A percentile compares a stretch with the other conserved stretches of the same genome.
phyloP scores from a whole-genome alignment of 2,329 filamentous ascomycete species.

The Ambrosiella beaveri region DNA sequence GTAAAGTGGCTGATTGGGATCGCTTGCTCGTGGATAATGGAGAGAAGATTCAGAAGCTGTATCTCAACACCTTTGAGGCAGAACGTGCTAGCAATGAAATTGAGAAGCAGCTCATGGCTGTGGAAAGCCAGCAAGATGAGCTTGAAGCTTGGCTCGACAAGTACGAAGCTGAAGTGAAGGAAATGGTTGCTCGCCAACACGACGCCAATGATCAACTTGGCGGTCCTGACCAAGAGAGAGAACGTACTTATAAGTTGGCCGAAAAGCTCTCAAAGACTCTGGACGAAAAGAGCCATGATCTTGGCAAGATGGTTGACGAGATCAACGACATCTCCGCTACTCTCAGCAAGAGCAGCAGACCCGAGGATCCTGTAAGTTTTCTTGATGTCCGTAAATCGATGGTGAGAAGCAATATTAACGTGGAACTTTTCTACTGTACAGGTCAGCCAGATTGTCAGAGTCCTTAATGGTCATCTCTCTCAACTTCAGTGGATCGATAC shows the following conservation, averaged over 20 bases:
- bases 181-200: slow-evolving; percentile 65
- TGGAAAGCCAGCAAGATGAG: slow-evolving; percentile 88
- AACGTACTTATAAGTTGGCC: slow-evolving; percentile 88
- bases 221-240: slow-evolving; percentile 86
- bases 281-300: slow-evolving; percentile 83
- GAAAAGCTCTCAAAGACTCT: slow-evolving; percentile 83
- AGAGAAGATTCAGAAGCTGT: slow-evolving; percentile 86
- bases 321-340: slow-evolving; percentile 87
- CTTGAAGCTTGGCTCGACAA: slow-evolving; percentile 73
- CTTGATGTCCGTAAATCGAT: neutral
- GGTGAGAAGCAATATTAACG: too few species aligned
- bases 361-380: slow-evolving; percentile 64
- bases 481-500: slow-evolving; percentile 89
- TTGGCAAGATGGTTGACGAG: slow-evolving; percentile 94
- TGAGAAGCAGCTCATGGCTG: slow-evolving; percentile 72
- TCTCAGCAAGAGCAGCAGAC: slow-evolving; percentile 74
- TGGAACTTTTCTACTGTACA: slow-evolving; percentile 22
- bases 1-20: slow-evolving; percentile 80
- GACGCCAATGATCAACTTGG: slow-evolving; percentile 60
- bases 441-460: slow-evolving; percentile 87
- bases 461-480: slow-evolving; percentile 80
- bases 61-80: slow-evolving; percentile 80
- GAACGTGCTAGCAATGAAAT: slow-evolving; percentile 87
- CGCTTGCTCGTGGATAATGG: slow-evolving; percentile 82
- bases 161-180: slow-evolving; percentile 83